phyloP scores from a whole-genome alignment of 2,329 filamentous ascomycete species.

The Pseudofabraea citricarpa region DNA sequence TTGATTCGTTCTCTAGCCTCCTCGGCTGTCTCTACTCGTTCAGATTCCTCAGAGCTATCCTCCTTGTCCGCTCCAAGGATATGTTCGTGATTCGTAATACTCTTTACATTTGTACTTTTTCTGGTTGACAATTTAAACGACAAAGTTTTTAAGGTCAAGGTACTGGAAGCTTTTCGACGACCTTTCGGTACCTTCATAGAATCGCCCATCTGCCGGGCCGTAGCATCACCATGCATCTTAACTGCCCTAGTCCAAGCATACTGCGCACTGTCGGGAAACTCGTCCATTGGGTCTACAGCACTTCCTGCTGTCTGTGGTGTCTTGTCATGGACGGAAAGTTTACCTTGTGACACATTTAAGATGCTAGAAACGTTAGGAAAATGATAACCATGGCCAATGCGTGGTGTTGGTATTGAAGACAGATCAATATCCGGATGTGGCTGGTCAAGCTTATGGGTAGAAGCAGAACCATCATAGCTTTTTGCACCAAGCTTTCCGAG shows the following conservation, averaged over 20 bases:
- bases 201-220: background rate
- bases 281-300: background rate
- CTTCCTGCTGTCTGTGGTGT: background rate
- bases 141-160: background rate
- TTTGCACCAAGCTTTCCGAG: slow-evolving; percentile 10
- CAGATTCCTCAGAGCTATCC: background rate
- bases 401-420: slow-evolving; percentile 14
- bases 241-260: background rate
- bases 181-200: slow-evolving; percentile 2
- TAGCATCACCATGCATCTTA: slow-evolving; percentile 1
- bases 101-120: slow-evolving; percentile 2
- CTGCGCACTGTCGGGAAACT: background rate
- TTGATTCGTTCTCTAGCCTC: background rate
- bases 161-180: background rate
- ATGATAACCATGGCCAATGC: slow-evolving; percentile 6
- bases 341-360: background rate
- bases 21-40: background rate
- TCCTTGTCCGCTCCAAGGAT: background rate
- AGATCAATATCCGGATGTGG: slow-evolving; percentile 14
- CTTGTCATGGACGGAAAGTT: background rate
- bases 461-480: slow-evolving; percentile 17
- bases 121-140: slow-evolving; percentile 4
- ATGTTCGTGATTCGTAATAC: background rate
- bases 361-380: background rate
- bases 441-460: no score